Evolutionary conservation across 75 land plant species (phyloP), one percentile per base, ranked within the genome.

Genomic region (Chamaecyparis obtusa): DNA sequence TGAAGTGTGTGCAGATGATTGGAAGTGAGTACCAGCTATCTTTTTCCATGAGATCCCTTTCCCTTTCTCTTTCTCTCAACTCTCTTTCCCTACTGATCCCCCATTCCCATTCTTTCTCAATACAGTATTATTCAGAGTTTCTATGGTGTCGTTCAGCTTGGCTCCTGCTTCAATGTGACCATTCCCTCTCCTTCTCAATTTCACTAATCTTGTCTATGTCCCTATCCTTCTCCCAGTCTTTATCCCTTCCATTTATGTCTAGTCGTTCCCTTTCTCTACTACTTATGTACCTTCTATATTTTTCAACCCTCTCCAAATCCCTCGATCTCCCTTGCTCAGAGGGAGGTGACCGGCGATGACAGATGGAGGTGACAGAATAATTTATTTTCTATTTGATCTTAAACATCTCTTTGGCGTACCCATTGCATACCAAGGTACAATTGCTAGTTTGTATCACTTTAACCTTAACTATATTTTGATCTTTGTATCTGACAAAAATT

Each of bases 91-190:
- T 89, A 82, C 92, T 92, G 32, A 33, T 84, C 33, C 87, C 88
- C 72, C n/a, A 83, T 39, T 84, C 89, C 77, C 81, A 33, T 41
- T 90, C 88, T n/a, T 89, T 88, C 9, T 83, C 82, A 64, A 19
- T 46, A 8, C 90, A 87, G 89, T 85, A 83, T 35, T 56, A 9
- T 75, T 89, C 89, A 55, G 44, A 32, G 60, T 84, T 78, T 43
- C 89, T 78, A 9, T 88, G 88, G 36, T 87, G 86, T 76, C 90
- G 89, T 48, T 92, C 94, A 44, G 87, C 88, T 2, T 46, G 88
- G 36, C 94, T 93, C 71, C 92, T 83, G 84, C 92, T 94, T 76
- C 90, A 44, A 39, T 90, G 84, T 13, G 90, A 87, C 86, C 90
- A 43, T 41, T 94, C 95, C 80, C 87, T 85, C 46, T 92, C 92